Percentiles rank a stretch among this genome's conserved stretches.
Evolutionary conservation across 352 stramenopile species (phyloP).

Genomic region (Aphanomyces invadans): DNA sequence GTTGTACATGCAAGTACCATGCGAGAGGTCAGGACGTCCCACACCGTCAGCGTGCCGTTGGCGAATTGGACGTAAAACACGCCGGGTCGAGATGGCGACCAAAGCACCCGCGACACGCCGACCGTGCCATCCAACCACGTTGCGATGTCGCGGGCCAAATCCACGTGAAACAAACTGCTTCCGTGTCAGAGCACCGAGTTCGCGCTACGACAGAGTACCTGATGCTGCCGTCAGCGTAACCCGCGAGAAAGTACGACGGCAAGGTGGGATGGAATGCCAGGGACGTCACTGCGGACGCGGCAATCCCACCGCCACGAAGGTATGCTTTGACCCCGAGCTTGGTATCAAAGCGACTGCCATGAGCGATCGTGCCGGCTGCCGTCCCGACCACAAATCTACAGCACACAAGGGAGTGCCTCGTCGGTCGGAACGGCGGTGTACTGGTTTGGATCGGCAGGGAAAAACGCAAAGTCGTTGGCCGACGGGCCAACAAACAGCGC

Average conservation of each 20-base stretch:
- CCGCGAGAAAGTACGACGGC: conserved; percentile 48
- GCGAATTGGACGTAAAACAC: conserved; percentile 55
- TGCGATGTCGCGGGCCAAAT: conserved; percentile 34
- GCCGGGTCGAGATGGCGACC: conserved; percentile 42
- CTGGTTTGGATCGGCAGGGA: conserved; percentile 50
- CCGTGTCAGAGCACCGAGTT: neutral
- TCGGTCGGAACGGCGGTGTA: too few species aligned
- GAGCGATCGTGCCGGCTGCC: conserved; percentile 32
- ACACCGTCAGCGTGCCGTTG: conserved; percentile 39
- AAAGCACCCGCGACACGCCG: conserved; percentile 36
- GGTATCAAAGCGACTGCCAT: conserved; percentile 40
- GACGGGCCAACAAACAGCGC: conserved; percentile 33
- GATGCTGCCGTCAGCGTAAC: conserved; percentile 46
- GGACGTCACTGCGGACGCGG: conserved; percentile 31
- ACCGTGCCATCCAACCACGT: conserved; percentile 48
- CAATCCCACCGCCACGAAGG: neutral
- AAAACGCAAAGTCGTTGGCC: conserved; percentile 41
- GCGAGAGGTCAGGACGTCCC: conserved; percentile 43
- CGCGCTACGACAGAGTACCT: neutral
- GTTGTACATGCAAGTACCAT: conserved; percentile 31
- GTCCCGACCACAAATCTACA: conserved; percentile 48
- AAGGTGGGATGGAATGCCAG: conserved; percentile 50
- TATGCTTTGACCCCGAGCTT: conserved; percentile 15
- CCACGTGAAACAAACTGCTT: conserved; percentile 40
- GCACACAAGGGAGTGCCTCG: too few species aligned